Conservation (phyloP, 805 yeast genomes). For the Komagataella populi region DNA sequence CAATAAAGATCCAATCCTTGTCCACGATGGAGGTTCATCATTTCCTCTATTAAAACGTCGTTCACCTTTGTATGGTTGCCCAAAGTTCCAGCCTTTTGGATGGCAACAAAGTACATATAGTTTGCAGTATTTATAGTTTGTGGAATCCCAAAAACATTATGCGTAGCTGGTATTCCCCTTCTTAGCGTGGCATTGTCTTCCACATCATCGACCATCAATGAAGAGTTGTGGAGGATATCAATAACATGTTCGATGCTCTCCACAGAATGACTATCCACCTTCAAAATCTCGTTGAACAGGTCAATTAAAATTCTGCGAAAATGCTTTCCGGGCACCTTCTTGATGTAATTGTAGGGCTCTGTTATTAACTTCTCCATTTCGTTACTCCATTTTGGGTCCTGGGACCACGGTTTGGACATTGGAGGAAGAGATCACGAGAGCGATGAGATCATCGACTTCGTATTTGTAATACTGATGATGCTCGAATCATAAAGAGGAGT, state of each 20-base stretch:
- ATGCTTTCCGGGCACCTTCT: constrained; percentile 41
- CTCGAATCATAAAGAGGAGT: not conserved
- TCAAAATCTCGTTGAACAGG: constrained; percentile 38
- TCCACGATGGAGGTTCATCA: constrained; percentile 75
- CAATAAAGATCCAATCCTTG: constrained; percentile 85
- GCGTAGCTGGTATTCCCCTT: constrained; percentile 73
- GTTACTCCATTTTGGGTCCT: constrained; percentile 11
- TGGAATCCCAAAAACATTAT: constrained; percentile 62
- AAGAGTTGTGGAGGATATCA: constrained; percentile 52
- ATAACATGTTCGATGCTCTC: constrained; percentile 29
- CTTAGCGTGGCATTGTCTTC: constrained; percentile 67
- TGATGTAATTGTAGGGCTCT: constrained; percentile 38
- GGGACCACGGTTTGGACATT: not conserved
- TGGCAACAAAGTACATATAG: constrained; percentile 66
- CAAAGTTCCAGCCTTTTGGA: constrained; percentile 30
- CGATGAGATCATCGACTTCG: not conserved
- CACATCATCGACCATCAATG: constrained; percentile 72
- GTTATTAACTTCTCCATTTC: constrained; percentile 15
- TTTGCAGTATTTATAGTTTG: constrained; percentile 75
- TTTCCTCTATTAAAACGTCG: constrained; percentile 48
- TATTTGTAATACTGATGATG: not conserved
- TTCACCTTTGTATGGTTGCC: constrained; percentile 15
- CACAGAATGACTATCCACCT: constrained; percentile 25
- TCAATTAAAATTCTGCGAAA: constrained; percentile 33
- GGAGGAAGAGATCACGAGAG: not conserved